Evolutionary conservation across 116 monocot species (phyloP), one percentile per base, ranked within the genome.

Genomic region (Phalaenopsis hybrid): DNA sequence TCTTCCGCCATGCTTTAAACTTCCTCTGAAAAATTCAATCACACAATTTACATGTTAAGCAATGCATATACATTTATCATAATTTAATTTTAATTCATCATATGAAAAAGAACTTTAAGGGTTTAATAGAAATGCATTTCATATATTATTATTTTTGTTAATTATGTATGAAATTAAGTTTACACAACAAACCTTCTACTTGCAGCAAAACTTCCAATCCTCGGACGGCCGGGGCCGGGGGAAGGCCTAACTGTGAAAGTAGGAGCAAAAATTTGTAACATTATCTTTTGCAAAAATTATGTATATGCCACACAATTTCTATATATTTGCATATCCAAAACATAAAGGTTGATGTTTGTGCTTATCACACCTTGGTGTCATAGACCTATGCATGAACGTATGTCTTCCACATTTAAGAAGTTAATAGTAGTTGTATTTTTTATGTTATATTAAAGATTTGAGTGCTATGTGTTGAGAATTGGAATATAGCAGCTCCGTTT

Each of bases 171-270:
- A 52, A 52, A 52, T 52, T 11, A 52, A 46, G 46, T 46, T 46
- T 46, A 85, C 89, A 86, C 77, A 41, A 41, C 41, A 41, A 4
- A 87, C 92, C 82, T 90, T 79, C 92, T 90, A 85, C 85, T 92
- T 75, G 88, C 84, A 58, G 88, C 68, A 83, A 79, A 87, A 17
- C 57, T 58, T 63, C 85, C 92, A 65, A 84, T 86, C 58, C 88
- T 88, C 2, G 83, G 82, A 44, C 88, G 86, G 49, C 90, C 90
- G 59, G 85, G 80, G 41, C 92, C 88, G 83, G 90, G 90, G 74
- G 76, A 80, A 28, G 90, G 86, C 73, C 92, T 90, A 85, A 88
- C 91, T 91, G 82, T 25, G 21, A 28, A 10, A n/a, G 23, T 7
- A 67, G 25, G 3, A 67, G 25, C 67, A 67, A 0, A 9, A 23